These are phyloP conservation scores for Zalaria sp. DNA, from an alignment of 2,329 filamentous ascomycete genomes.

Conservation along the genomic window DNA sequence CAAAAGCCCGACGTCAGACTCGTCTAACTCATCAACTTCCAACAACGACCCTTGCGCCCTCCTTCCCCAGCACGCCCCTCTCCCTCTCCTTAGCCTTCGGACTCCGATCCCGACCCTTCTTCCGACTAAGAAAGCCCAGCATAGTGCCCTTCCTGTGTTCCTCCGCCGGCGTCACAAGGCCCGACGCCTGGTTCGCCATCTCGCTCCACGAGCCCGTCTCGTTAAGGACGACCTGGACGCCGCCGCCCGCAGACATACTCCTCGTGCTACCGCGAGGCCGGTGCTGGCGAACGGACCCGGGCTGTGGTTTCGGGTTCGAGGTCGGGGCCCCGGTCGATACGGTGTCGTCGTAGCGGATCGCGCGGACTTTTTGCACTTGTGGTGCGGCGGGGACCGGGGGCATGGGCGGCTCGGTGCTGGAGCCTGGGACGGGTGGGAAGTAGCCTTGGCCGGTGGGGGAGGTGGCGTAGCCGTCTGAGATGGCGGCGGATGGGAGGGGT, in stretches of 20 bases:
- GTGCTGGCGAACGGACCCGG: constrained; percentile 13
- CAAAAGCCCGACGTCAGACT: too few relatives aligned
- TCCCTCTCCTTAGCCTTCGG: constrained; percentile 72
- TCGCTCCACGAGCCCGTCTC: constrained; percentile 85
- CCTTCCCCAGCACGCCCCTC: constrained; percentile 83
- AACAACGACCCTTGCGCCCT: constrained; percentile 59
- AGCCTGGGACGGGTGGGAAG: constrained; percentile 9
- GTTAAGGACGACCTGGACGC: constrained; percentile 82
- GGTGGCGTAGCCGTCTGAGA: background rate
- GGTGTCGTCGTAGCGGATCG: constrained; percentile 15
- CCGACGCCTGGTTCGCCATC: constrained; percentile 70
- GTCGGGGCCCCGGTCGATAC: constrained; percentile 7
- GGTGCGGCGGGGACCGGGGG: constrained; percentile 4
- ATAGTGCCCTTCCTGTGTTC: constrained; percentile 56
- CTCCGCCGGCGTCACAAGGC: constrained; percentile 39
- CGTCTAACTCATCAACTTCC: constrained; percentile 15
- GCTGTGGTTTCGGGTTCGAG: constrained; percentile 10
- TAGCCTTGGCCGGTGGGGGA: constrained; percentile 10
- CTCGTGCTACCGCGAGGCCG: constrained; percentile 48
- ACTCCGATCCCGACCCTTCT: constrained; percentile 80
- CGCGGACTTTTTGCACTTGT: constrained; percentile 9
- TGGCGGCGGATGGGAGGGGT: constrained; percentile 19
- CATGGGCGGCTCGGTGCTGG: background rate
- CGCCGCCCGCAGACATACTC: constrained; percentile 64
- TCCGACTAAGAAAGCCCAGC: constrained; percentile 77